Conservation (phyloP, 306 rosid species). For the Lotus japonicus region DNA sequence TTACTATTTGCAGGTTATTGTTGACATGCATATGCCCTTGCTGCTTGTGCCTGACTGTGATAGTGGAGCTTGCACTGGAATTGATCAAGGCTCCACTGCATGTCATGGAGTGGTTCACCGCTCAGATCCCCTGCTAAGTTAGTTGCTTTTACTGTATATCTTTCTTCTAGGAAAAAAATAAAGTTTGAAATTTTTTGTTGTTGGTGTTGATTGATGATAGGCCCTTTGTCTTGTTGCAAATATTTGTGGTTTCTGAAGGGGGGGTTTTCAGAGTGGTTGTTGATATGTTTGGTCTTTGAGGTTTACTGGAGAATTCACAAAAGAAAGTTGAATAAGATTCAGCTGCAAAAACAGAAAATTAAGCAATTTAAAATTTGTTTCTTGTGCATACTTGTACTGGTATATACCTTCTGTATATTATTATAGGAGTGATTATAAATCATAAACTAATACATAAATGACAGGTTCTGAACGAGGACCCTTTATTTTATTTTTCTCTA, state of each 20-base stretch:
- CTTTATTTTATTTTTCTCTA: too few relatives aligned
- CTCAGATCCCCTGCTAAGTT: conserved; percentile 61
- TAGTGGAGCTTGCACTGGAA: conserved; percentile 65
- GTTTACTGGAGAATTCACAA: not conserved
- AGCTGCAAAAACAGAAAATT: too few relatives aligned
- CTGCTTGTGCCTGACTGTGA: conserved; percentile 63
- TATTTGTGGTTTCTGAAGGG: not conserved
- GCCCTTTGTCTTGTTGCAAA: not conserved
- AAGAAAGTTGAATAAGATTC: too few relatives aligned
- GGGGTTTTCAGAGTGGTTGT: not conserved
- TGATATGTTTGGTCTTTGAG: not conserved
- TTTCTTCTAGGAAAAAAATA: not conserved
- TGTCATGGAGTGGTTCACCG: conserved; percentile 83
- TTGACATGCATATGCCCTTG: conserved; percentile 79
- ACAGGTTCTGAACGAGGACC: too few relatives aligned
- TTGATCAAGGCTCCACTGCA: conserved; percentile 76
- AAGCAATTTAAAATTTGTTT: too few relatives aligned
- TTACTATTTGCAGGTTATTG: conserved; percentile 38
- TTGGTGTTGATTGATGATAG: not conserved
- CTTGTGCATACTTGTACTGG: not conserved
- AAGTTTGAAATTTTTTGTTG: not conserved
- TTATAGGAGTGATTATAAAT: too few relatives aligned
- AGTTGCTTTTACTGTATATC: not conserved
- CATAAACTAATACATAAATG: too few relatives aligned
- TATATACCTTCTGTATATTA: not conserved